Conservation (phyloP, 1,284 basidiomycete species). For the Melampsora larici-populina region DNA sequence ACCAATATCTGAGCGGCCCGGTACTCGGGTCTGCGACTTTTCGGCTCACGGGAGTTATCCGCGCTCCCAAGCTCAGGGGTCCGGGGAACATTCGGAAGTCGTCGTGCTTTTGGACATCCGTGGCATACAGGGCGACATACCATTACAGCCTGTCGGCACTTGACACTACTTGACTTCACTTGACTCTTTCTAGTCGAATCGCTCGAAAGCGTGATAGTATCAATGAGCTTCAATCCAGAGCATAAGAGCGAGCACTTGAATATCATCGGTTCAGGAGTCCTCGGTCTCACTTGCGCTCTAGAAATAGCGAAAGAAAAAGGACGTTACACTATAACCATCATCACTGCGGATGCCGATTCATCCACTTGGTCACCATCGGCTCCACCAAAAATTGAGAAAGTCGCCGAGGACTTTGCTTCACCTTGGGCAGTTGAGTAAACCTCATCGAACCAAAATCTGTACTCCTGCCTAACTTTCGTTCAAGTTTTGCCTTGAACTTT, state of each 20-base stretch:
- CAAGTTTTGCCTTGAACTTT: not conserved
- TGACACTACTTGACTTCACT: too few relatives aligned
- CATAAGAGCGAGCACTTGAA: not conserved
- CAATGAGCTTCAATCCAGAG: not conserved
- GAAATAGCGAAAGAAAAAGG: conserved; percentile 15
- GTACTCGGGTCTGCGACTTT: too few relatives aligned
- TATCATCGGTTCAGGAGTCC: conserved; percentile 32
- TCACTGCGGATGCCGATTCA: conserved; percentile 17
- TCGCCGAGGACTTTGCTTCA: conserved; percentile 25
- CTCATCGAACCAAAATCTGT: not conserved
- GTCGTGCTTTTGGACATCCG: too few relatives aligned
- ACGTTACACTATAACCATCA: conserved; percentile 9
- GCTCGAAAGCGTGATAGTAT: too few relatives aligned
- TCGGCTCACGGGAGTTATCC: too few relatives aligned
- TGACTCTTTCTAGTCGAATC: too few relatives aligned
- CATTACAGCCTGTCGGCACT: too few relatives aligned
- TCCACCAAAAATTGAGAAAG: not conserved
- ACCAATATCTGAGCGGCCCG: too few relatives aligned
- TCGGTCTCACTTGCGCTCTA: conserved; percentile 32
- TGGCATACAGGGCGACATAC: too few relatives aligned
- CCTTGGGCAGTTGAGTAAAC: conserved; percentile 26
- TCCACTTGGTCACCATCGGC: not conserved
- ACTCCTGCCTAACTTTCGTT: not conserved
- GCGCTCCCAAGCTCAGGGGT: too few relatives aligned
- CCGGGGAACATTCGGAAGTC: too few relatives aligned